A percentile compares a stretch with the other conserved stretches of the same genome.
These are phyloP conservation scores for Penicillium turbatum DNA, from an alignment of 495 filamentous ascomycete species.

Conservation along the genomic window DNA sequence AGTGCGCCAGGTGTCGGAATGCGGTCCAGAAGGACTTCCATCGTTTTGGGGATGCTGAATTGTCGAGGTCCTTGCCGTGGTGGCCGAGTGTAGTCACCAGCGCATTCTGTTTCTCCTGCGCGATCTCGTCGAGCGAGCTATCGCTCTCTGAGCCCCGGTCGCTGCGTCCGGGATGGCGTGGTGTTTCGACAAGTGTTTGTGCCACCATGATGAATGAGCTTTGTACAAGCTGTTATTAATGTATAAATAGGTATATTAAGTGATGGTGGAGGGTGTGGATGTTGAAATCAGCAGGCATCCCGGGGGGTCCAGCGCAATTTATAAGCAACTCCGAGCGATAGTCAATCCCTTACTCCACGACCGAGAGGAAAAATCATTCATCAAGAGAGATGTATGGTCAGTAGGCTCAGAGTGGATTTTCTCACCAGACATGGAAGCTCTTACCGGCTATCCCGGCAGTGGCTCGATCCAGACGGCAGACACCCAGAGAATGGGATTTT, in stretches of 20 bases:
- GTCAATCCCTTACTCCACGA: constrained; percentile 18
- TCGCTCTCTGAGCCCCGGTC: constrained; percentile 40
- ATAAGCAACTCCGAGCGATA: constrained; percentile 22
- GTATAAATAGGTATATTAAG: background rate
- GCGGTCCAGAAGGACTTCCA: constrained; percentile 52
- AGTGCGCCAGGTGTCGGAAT: constrained; percentile 53
- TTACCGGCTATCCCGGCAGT: constrained; percentile 26
- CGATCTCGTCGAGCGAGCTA: constrained; percentile 39
- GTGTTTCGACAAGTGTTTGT: constrained; percentile 18
- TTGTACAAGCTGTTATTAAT: constrained; percentile 4
- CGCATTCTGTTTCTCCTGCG: constrained; percentile 36
- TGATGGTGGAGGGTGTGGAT: background rate
- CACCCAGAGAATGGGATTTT: constrained; percentile 1
- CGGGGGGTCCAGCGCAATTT: constrained; percentile 21
- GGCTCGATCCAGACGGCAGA: constrained; percentile 14
- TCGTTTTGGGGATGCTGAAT: constrained; percentile 50
- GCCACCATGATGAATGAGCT: constrained; percentile 18
- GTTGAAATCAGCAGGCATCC: background rate
- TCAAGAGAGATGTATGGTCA: constrained; percentile 9
- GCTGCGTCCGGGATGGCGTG: constrained; percentile 21
- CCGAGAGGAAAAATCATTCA: constrained; percentile 17
- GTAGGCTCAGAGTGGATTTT: constrained; percentile 25
- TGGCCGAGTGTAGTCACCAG: constrained; percentile 18
- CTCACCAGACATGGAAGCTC: constrained; percentile 27
- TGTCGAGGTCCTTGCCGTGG: constrained; percentile 34